These are phyloP conservation scores for Epichloe gansuensis DNA, from an alignment of 2,329 filamentous ascomycete genomes.

Conservation along the genomic window DNA sequence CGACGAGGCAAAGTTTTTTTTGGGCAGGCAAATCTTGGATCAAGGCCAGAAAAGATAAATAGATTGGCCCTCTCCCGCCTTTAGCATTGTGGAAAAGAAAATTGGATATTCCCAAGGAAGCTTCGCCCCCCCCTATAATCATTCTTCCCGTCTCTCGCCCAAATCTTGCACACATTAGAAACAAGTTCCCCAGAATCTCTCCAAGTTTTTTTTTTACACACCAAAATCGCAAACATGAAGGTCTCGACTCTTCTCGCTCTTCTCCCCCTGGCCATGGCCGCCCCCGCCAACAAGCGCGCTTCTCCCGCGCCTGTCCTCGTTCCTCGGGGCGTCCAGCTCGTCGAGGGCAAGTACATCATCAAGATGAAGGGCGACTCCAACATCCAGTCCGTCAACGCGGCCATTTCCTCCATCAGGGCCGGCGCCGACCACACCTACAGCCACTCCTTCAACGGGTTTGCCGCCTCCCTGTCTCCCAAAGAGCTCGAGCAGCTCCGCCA, in stretches of 20 bases:
- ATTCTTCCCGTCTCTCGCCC: not conserved
- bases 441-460: slow-evolving; percentile 16
- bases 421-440: slow-evolving; percentile 20
- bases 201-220: not conserved
- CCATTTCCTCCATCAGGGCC: slow-evolving; percentile 16
- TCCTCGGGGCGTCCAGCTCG: slow-evolving; percentile 17
- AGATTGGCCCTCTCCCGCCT: not conserved
- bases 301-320: slow-evolving; percentile 22
- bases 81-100: no score
- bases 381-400: slow-evolving; percentile 12
- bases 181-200: not conserved
- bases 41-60: not conserved
- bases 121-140: not conserved
- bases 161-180: not conserved
- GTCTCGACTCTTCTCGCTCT: slow-evolving; percentile 20
- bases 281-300: slow-evolving; percentile 18
- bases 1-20: not conserved
- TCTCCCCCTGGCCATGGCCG: slow-evolving; percentile 19
- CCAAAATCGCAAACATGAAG: slow-evolving; percentile 14
- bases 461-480: slow-evolving; percentile 13
- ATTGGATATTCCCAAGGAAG: not conserved
- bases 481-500: slow-evolving; percentile 15
- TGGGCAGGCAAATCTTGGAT: not conserved
- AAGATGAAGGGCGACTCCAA: slow-evolving; percentile 18
- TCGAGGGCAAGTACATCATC: slow-evolving; percentile 26